Evolutionary conservation across 1,139 yeast genomes (phyloP).

Genomic region (Yamadazyma atmosphaerica): DNA sequence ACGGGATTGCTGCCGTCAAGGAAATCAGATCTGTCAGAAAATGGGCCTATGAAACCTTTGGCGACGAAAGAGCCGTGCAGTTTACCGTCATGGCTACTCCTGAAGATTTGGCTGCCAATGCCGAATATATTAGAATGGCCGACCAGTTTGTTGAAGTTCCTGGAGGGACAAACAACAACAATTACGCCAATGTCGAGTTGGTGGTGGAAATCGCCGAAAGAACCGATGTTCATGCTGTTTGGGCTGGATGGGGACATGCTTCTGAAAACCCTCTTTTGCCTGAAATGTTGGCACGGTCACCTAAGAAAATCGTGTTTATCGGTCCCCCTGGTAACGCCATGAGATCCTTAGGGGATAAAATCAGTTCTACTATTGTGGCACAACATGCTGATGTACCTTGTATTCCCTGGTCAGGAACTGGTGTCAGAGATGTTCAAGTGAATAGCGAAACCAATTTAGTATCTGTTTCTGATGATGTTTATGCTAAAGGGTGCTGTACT

Average conservation of each 20-base stretch:
- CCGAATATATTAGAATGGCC: constrained; percentile 98
- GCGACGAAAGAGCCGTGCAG: constrained; percentile 88
- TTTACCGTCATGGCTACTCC: constrained; percentile 99
- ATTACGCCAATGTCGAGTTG: constrained; percentile 95
- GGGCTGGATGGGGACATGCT: constrained; percentile 99
- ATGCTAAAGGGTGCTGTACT: constrained; percentile 83
- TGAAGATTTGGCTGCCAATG: constrained; percentile 94
- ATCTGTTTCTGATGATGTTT: constrained; percentile 80
- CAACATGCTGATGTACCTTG: constrained; percentile 98
- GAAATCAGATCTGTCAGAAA: constrained; percentile 95
- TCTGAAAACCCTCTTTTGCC: constrained; percentile 96
- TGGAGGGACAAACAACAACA: constrained; percentile 98
- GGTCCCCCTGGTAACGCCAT: constrained; percentile 98
- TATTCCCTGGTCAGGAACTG: constrained; percentile 99
- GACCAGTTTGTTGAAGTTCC: constrained; percentile 98
- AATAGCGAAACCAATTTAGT: constrained; percentile 75
- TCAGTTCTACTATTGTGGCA: constrained; percentile 95
- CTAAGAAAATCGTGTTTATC: constrained; percentile 84
- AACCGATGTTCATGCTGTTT: constrained; percentile 94
- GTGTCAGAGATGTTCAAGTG: constrained; percentile 76
- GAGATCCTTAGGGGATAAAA: constrained; percentile 99
- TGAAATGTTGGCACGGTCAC: constrained; percentile 87
- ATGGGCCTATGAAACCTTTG: constrained; percentile 99
- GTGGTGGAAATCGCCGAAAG: constrained; percentile 97
- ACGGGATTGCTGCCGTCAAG: constrained; percentile 98